Evolutionary conservation across 371 early-diverging fungal genomes (phyloP).

Genomic region (Mucor mucedo): DNA sequence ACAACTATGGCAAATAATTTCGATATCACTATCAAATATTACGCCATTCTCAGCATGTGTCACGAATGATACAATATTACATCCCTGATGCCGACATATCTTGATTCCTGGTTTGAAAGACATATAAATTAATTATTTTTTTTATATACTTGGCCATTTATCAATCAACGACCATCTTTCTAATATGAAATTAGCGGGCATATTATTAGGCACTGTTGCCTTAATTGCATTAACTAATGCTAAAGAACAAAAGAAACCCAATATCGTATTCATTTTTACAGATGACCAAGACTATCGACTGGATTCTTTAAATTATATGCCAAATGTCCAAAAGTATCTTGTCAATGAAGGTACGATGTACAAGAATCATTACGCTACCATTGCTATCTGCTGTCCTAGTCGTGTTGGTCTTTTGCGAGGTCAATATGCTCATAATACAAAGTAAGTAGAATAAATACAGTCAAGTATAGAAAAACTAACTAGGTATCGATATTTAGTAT

Average conservation of each 20-base stretch:
- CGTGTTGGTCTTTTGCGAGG: conserved; percentile 62
- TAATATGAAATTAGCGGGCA: conserved; percentile 1
- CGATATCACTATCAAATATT: neutral
- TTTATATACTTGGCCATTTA: neutral
- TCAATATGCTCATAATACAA: conserved; percentile 70
- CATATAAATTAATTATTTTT: neutral
- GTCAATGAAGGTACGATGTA: conserved; percentile 63
- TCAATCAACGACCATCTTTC: neutral
- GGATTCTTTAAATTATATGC: conserved; percentile 66
- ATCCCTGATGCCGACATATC: neutral
- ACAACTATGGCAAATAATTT: neutral
- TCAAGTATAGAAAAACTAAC: neutral
- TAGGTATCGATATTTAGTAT: conserved; percentile 22
- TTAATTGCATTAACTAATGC: conserved; percentile 1
- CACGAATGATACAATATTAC: neutral
- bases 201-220: conserved; percentile 11
- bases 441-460: conserved; percentile 28
- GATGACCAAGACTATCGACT: conserved; percentile 67
- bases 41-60: conserved; percentile 2
- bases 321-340: conserved; percentile 65
- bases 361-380: conserved; percentile 66
- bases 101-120: neutral
- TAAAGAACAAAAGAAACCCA: conserved; percentile 41
- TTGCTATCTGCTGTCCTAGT: conserved; percentile 69
- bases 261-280: conserved; percentile 66